Evolutionary conservation across 2,329 filamentous ascomycete species (phyloP).

Genomic region (Fusarium tupiense): DNA sequence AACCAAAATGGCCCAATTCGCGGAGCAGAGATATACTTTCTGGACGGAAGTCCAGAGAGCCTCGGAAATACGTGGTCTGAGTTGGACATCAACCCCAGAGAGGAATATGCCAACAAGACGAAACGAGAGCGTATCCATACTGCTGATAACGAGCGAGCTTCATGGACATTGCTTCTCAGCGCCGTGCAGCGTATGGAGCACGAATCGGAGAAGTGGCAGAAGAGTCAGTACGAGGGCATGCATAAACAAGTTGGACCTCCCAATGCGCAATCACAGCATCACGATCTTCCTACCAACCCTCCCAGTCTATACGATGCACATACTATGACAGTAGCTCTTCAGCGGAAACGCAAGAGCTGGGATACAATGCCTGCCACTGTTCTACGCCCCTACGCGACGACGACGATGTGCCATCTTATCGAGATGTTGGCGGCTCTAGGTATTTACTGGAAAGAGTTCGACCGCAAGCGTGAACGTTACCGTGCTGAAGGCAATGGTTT

Average conservation of each 20-base stretch:
- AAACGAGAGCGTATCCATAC: conserved; percentile 58
- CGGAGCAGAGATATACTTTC: conserved; percentile 46
- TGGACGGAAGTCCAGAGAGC: conserved; percentile 53
- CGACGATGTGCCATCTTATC: conserved; percentile 64
- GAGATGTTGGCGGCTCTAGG: conserved; percentile 65
- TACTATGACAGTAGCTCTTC: conserved; percentile 57
- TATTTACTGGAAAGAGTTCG: conserved; percentile 68
- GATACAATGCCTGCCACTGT: conserved; percentile 61
- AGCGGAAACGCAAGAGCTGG: conserved; percentile 60
- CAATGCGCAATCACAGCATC: conserved; percentile 1
- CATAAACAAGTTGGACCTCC: conserved; percentile 41
- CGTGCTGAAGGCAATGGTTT: conserved; percentile 66
- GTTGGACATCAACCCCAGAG: conserved; percentile 44
- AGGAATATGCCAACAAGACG: conserved; percentile 40
- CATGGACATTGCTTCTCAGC: conserved; percentile 63
- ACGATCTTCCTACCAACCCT: conserved; percentile 38
- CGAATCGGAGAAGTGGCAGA: conserved; percentile 59
- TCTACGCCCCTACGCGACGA: conserved; percentile 62
- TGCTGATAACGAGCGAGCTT: conserved; percentile 65
- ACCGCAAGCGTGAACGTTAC: conserved; percentile 60
- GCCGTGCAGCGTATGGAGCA: conserved; percentile 61
- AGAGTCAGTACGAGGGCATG: conserved; percentile 43
- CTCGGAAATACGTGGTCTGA: conserved; percentile 48
- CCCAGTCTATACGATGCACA: conserved; percentile 47
- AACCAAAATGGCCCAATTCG: conserved; percentile 52